Conservation (phyloP, 176 grass and related monocot species). For the Melocanna baccifera region DNA sequence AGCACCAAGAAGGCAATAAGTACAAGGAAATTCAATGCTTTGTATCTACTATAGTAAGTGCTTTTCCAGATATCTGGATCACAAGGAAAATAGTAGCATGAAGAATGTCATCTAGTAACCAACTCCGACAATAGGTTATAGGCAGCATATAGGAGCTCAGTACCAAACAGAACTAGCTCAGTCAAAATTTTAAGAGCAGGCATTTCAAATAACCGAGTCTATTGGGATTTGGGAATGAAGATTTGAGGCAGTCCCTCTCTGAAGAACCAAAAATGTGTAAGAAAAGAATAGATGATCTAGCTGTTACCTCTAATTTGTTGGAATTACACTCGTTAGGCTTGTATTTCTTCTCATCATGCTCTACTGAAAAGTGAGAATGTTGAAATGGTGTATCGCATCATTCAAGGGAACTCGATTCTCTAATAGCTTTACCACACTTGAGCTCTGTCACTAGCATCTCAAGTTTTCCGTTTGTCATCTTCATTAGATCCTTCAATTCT, state of each 20-base stretch:
- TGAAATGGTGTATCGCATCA: background rate
- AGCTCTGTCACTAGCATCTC: background rate
- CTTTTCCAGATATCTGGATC: background rate
- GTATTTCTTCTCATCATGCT: background rate
- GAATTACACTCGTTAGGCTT: background rate
- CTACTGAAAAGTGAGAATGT: background rate
- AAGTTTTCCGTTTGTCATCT: background rate
- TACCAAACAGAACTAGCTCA: background rate
- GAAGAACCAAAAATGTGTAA: background rate
- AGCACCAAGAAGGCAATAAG: background rate
- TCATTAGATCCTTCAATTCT: slow-evolving; percentile 17
- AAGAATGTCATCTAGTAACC: background rate
- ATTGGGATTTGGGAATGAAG: background rate
- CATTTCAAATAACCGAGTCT: no score
- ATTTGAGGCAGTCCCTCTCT: background rate
- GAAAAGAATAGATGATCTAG: background rate
- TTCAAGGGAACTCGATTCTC: background rate
- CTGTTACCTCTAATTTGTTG: background rate
- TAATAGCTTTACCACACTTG: background rate
- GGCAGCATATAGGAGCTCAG: background rate
- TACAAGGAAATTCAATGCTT: background rate
- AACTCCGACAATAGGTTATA: background rate
- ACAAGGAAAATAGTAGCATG: background rate
- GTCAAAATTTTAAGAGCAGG: background rate
- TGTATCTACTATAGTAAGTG: background rate